These are phyloP conservation scores for Exophiala viscosa DNA, from an alignment of 2,329 filamentous ascomycete genomes.

Conservation along the genomic window DNA sequence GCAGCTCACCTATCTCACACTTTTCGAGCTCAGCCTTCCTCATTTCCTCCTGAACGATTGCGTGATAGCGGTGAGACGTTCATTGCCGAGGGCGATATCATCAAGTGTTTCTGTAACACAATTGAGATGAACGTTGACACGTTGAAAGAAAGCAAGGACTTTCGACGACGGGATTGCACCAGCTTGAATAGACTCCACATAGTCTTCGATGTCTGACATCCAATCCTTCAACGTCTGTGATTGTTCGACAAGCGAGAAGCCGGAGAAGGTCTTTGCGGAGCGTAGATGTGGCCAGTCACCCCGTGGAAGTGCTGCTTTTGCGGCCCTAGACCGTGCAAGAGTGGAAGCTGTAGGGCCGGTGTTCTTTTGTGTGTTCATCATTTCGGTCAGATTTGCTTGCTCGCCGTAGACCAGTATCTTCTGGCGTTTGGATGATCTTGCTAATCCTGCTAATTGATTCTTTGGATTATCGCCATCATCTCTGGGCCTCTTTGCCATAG, in stretches of 20 bases:
- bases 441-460: neutral
- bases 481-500: neutral
- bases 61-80: neutral
- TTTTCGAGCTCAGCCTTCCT: neutral
- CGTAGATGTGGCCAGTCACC: slow-evolving; percentile 2
- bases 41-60: neutral
- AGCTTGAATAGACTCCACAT: neutral
- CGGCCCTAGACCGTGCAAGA: too few relatives aligned
- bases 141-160: neutral
- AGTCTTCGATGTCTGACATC: slow-evolving; percentile 1
- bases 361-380: too few relatives aligned
- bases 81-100: neutral
- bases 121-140: neutral
- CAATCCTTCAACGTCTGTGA: neutral
- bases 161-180: neutral
- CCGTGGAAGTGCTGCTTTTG: too few relatives aligned
- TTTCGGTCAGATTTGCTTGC: too few relatives aligned
- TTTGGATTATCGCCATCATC: neutral
- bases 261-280: neutral
- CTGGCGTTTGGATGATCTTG: neutral
- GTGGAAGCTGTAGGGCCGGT: too few relatives aligned
- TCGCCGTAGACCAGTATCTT: neutral
- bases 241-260: neutral
- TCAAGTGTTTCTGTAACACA: neutral
- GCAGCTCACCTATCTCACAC: neutral